A percentile compares a stretch with the other conserved stretches of the same genome.
phyloP scores from a whole-genome alignment of 441 rosid genomes.

The Euphorbia corollata region DNA sequence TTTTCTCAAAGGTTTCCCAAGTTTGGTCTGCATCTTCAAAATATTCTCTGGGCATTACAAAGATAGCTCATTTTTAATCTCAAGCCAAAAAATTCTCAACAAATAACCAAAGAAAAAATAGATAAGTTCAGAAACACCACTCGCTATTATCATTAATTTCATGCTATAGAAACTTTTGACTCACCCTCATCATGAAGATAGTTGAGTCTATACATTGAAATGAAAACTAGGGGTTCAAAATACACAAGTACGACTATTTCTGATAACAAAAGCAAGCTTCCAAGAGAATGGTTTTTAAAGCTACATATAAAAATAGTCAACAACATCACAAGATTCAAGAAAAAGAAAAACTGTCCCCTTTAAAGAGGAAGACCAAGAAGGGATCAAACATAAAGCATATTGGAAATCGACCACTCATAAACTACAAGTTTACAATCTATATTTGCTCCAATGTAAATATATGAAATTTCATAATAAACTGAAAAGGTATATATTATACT shows the following conservation, averaged over 20 bases:
- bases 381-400: not conserved
- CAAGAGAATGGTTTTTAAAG: no score
- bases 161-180: no score
- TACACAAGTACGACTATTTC: not conserved
- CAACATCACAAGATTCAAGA: not conserved
- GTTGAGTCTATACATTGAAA: not conserved
- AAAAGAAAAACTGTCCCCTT: not conserved
- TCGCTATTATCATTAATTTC: no score
- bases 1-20: conserved; percentile 97
- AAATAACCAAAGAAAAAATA: not conserved
- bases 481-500: not conserved
- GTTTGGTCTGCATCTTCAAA: conserved; percentile 95
- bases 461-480: not conserved
- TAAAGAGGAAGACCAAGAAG: not conserved
- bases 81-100: conserved; percentile 10
- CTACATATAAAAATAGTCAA: not conserved
- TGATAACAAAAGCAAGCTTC: not conserved
- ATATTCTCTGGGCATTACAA: conserved; percentile 58
- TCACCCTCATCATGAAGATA: not conserved
- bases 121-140: no score
- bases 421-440: not conserved
- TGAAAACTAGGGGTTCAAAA: not conserved
- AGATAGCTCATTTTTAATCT: conserved; percentile 17
- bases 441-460: not conserved
- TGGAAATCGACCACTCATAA: not conserved